These are phyloP conservation scores for Ganoderma meredithae DNA, from an alignment of 1,284 basidiomycete genomes.

Conservation along the genomic window DNA sequence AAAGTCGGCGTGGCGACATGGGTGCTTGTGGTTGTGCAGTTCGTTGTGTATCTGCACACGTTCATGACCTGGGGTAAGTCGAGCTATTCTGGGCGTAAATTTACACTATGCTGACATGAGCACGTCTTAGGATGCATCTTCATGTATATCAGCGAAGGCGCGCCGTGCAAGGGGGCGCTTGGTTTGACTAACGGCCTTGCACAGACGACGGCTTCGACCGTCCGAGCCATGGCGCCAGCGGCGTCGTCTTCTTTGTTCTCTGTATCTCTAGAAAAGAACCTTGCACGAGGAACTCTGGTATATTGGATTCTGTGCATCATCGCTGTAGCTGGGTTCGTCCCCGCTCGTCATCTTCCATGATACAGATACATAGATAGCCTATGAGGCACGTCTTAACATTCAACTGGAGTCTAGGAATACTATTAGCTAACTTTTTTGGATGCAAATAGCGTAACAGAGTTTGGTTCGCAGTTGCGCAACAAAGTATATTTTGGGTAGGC, in stretches of 20 bases:
- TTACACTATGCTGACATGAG: slow-evolving; percentile 26
- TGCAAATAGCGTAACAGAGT: no score
- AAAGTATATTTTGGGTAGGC: no score
- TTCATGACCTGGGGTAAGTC: slow-evolving; percentile 29
- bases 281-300: slow-evolving; percentile 35
- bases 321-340: slow-evolving; percentile 20
- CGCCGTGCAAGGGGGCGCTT: slow-evolving; percentile 65
- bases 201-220: slow-evolving; percentile 45
- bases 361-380: neutral
- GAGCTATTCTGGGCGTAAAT: neutral
- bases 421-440: no score
- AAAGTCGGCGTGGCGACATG: slow-evolving; percentile 22
- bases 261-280: slow-evolving; percentile 55
- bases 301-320: slow-evolving; percentile 35
- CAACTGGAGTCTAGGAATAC: neutral
- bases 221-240: slow-evolving; percentile 76
- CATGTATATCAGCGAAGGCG: slow-evolving; percentile 60
- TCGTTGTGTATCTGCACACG: slow-evolving; percentile 24
- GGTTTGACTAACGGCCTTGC: slow-evolving; percentile 75
- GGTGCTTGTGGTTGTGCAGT: slow-evolving; percentile 28
- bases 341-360: slow-evolving; percentile 18
- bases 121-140: slow-evolving; percentile 39
- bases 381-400: neutral
- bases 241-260: slow-evolving; percentile 70
- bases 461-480: no score